phyloP scores from a whole-genome alignment of 345 rosid species.

The Eucalyptus sp. region DNA sequence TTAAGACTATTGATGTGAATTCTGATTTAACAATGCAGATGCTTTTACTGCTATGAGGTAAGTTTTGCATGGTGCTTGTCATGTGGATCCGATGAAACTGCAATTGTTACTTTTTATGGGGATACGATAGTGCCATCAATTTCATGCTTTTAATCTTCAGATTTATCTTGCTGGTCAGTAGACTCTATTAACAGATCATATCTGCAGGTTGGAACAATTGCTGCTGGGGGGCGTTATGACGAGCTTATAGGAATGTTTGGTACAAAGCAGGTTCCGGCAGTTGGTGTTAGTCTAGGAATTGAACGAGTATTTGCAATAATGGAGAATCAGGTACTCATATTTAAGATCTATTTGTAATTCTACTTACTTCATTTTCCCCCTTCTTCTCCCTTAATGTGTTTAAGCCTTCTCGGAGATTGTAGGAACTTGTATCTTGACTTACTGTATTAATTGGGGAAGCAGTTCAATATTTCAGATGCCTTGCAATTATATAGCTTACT shows the following conservation, averaged over 20 bases:
- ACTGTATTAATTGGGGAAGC: neutral
- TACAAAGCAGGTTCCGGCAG: slow-evolving; percentile 78
- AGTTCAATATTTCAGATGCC: neutral
- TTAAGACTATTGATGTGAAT: no score
- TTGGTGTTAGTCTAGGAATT: slow-evolving; percentile 90
- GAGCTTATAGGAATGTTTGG: slow-evolving; percentile 91
- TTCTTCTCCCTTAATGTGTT: neutral
- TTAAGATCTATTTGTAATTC: neutral
- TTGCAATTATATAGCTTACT: neutral
- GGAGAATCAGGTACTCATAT: slow-evolving; percentile 55
- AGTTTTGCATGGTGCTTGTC: neutral
- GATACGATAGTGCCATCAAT: neutral
- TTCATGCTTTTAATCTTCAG: neutral
- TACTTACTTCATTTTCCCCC: neutral
- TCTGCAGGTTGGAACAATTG: slow-evolving; percentile 84
- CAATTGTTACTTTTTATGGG: neutral
- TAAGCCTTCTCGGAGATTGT: neutral
- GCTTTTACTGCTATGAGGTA: no score
- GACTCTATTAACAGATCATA: neutral
- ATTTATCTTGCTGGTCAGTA: neutral
- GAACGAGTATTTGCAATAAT: slow-evolving; percentile 78
- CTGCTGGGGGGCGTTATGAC: slow-evolving; percentile 92
- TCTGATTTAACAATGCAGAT: no score
- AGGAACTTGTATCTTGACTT: neutral
- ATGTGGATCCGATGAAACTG: neutral